Evolutionary conservation across 176 grass and related monocot genomes (phyloP), one percentile per base, ranked within the genome.

Genomic region (Tillandsia leiboldiana): DNA sequence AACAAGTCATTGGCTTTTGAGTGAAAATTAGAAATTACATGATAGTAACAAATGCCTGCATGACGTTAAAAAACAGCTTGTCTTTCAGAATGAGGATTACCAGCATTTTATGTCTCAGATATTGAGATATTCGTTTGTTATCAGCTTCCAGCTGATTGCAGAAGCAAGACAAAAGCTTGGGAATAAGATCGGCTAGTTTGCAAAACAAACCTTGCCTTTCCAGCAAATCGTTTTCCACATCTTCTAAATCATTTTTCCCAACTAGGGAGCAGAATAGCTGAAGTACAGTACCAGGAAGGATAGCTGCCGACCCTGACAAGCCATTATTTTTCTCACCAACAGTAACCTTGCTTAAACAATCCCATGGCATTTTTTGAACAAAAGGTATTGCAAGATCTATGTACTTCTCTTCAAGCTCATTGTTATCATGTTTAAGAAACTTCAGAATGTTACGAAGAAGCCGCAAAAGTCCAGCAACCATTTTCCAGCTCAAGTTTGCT

Each of bases 251-350:
- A 64, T 67, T 85, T 78, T 90, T 70, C 24, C 87, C 78, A 85
- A 87, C 24, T 72, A 90, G 85, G 12, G 89, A 92, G 77, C 93
- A 83, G 26, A 97, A 18, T 18, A 97, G 80, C 58, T 97, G 93
- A 84, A 92, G 86, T 71, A 92, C 70, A 74, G 77, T 71, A 26
- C 81, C 84, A 61, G 69, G 52, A 72, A 97, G 68, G 76, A 90
- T 69, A 73, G 52, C 53, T 68, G 8, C 28, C 1, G 67, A 79
- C 65, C 63, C 64, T 75, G 64, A 47, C 54, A 20, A 74, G 70
- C 62, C 68, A 69, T 56, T 72, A 69, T 50, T 72, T 63, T 29
- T 54, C 66, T 73, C 72, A 61, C 63, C 12, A 51, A 70, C 51
- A 80, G 78, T 67, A 50, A 82, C 66, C 33, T 75, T 77, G 73